A percentile compares a stretch with the other conserved stretches of the same genome.
phyloP scores from a whole-genome alignment of 192 early-diverging fungal species.

The Mortierella hygrophila region DNA sequence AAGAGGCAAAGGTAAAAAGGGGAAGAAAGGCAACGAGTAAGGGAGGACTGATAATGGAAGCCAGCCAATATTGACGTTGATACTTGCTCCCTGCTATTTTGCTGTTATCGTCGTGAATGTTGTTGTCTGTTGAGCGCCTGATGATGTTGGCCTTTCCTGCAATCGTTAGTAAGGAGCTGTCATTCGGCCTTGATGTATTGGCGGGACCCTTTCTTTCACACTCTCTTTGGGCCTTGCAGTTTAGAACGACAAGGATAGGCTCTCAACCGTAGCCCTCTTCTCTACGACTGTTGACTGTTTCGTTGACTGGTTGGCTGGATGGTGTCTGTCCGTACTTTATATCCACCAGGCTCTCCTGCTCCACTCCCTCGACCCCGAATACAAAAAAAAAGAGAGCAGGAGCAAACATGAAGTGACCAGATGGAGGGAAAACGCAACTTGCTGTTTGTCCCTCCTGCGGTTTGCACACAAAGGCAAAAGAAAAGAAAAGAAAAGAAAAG shows the following conservation, averaged over 20 bases:
- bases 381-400: not conserved
- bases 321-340: not conserved
- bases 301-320: not conserved
- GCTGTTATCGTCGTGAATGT: not conserved
- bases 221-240: not conserved
- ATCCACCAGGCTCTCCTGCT: conserved; percentile 5
- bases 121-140: not conserved
- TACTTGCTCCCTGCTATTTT: not conserved
- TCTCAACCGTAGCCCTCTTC: not conserved
- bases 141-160: not conserved
- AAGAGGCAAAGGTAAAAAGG: not conserved
- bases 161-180: not conserved
- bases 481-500: not conserved
- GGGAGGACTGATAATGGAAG: conserved; percentile 3
- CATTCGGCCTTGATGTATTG: not conserved
- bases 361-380: not conserved
- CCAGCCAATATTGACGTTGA: not conserved
- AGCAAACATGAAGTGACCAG: conserved; percentile 1
- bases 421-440: not conserved
- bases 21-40: not conserved
- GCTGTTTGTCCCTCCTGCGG: not conserved
- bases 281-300: not conserved
- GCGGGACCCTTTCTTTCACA: not conserved
- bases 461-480: not conserved
- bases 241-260: not conserved